Evolutionary conservation across 169 alveolate species (phyloP), one percentile per base, ranked within the genome.

Genomic region (Plasmodium inui): DNA sequence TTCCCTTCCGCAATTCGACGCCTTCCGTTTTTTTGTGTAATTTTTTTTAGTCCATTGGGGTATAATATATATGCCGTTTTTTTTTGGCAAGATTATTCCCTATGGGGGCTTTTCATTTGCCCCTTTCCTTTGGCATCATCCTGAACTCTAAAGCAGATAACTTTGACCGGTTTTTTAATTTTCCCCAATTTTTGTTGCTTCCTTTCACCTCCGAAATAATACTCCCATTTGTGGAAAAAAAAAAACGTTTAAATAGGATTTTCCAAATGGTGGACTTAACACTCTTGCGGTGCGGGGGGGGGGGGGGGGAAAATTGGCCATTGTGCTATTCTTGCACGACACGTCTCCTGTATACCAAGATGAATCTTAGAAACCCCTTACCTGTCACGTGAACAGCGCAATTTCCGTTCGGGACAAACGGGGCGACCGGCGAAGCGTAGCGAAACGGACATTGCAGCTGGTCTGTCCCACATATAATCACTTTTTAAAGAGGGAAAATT

Each of bases 401-500:
- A 50, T 50, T 50, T 50, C 14, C 61, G 22, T 50, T 50, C 19
- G 8, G 22, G 22, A 17, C 61, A 67, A 26, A 67, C 2, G 14
- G 76, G 37, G 17, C 5, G 41, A 67, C 3, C 17, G 34, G 12
- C 26, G 12, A 61, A 19, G 34, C 34, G 32, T 61, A 61, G 14
- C 12, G 32, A 61, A 17, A 61, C 14, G 8, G 34, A 61, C 74
- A 19, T 22, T 26, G n/a, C 7, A 67, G 76, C 22, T 67, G 74
- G 30, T 67, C n/a, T 67, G n/a, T 67, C 76, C 76, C n/a, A 67
- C 30, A 67, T 5, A 4, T 67, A 22, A 67, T 22, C 76, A 67
- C n/a, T 2, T 41, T 73, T 74, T 86, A 46, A 86, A 55, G 86
- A 78, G 88, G 84, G 93, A 76, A 74, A 55, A 50, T n/a, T 39